Evolutionary conservation across 179 eudicot genomes (phyloP).

Genomic region (Beta macrorhiza): DNA sequence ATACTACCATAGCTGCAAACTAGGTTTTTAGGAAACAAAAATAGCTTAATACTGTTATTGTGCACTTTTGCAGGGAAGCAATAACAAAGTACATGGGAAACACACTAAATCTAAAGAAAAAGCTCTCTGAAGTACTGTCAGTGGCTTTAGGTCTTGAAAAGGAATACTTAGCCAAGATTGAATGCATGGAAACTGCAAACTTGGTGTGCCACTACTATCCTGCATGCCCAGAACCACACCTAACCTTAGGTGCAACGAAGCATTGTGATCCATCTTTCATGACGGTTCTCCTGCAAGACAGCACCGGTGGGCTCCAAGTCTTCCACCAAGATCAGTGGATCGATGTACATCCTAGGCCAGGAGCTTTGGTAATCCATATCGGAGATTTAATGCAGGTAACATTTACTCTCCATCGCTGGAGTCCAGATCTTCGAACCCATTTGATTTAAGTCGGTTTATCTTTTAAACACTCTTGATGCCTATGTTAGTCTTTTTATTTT

Average conservation of each 20-base stretch:
- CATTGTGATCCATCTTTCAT: conserved; percentile 54
- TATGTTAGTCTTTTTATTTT: too few relatives aligned
- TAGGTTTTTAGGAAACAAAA: not conserved
- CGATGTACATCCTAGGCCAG: conserved; percentile 41
- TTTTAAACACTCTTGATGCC: too few relatives aligned
- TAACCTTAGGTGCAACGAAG: conserved; percentile 46
- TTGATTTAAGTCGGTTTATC: too few relatives aligned
- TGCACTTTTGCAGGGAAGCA: conserved; percentile 35
- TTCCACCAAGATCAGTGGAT: conserved; percentile 46
- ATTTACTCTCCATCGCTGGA: not conserved
- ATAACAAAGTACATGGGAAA: conserved; percentile 37
- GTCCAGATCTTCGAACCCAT: too few relatives aligned
- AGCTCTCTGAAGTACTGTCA: conserved; percentile 37
- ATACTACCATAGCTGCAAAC: not conserved
- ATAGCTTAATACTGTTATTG: not conserved
- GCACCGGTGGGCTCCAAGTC: conserved; percentile 52
- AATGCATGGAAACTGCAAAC: conserved; percentile 42
- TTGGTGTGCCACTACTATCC: conserved; percentile 50
- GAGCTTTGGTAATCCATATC: conserved; percentile 43
- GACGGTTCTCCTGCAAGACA: conserved; percentile 55
- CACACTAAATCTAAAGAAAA: conserved; percentile 35
- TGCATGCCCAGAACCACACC: conserved; percentile 53
- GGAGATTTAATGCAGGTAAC: conserved; percentile 61
- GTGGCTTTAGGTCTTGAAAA: conserved; percentile 44
- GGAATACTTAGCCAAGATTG: conserved; percentile 37